Conservation (phyloP, 306 rosid species). For the Begonia masoniana region DNA sequence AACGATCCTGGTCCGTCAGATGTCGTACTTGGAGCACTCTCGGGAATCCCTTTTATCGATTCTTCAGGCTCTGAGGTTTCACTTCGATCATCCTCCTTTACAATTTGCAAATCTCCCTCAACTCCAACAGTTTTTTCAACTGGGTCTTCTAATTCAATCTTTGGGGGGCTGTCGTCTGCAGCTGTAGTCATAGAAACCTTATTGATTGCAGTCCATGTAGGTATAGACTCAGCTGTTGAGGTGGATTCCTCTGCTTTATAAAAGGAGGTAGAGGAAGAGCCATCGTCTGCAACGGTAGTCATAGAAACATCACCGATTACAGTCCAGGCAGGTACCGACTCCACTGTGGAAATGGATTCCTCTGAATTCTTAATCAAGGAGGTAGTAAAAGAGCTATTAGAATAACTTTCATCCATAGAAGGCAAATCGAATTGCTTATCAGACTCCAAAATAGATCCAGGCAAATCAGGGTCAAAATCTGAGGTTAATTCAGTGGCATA, state of each 20-base stretch:
- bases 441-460: constrained; percentile 44
- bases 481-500: constrained; percentile 27
- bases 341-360: constrained; percentile 27
- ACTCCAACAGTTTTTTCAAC: constrained; percentile 39
- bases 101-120: constrained; percentile 37
- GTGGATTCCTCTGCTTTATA: constrained; percentile 21
- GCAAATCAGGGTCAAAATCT: constrained; percentile 28
- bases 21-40: constrained; percentile 28
- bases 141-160: constrained; percentile 24
- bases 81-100: constrained; percentile 62
- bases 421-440: constrained; percentile 27
- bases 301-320: constrained; percentile 31
- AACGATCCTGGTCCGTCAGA: constrained; percentile 84
- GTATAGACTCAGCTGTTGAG: constrained; percentile 25
- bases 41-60: constrained; percentile 34
- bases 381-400: constrained; percentile 21
- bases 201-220: constrained; percentile 22
- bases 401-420: constrained; percentile 27
- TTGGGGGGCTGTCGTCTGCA: constrained; percentile 17
- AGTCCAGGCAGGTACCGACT: constrained; percentile 28
- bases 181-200: constrained; percentile 29
- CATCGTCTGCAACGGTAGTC: constrained; percentile 15
- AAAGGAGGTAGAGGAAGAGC: neutral
- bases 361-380: constrained; percentile 16
- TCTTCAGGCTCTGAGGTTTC: constrained; percentile 78